phyloP scores from a whole-genome alignment of 163 green algal genomes.

The Coccomyxa subellipsoidea region DNA sequence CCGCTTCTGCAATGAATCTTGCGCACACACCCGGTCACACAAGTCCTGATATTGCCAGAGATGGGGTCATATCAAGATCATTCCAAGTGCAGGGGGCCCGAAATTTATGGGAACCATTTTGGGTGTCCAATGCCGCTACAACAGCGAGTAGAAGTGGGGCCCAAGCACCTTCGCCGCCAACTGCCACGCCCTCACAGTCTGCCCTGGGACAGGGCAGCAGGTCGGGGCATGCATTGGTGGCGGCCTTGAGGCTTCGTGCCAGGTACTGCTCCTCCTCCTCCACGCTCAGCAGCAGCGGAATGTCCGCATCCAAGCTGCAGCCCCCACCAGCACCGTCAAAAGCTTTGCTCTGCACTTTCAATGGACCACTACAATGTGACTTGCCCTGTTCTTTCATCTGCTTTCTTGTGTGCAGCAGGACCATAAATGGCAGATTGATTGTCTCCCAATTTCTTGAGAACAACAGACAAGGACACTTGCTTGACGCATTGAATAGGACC shows the following conservation, averaged over 20 bases:
- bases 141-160: too few species aligned
- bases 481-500: too few species aligned
- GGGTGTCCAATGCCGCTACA: too few species aligned
- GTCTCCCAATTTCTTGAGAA: background rate
- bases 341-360: background rate
- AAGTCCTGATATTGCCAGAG: too few species aligned
- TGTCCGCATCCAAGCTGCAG: slow-evolving; percentile 8
- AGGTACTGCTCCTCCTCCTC: slow-evolving; percentile 16
- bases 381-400: background rate
- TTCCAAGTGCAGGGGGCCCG: too few species aligned
- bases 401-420: background rate
- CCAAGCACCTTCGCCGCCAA: background rate
- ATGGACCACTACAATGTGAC: background rate
- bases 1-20: background rate
- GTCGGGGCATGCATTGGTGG: background rate
- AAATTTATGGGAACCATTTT: too few species aligned
- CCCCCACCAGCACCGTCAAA: background rate
- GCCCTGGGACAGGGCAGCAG: slow-evolving; percentile 5
- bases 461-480: background rate
- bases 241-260: slow-evolving; percentile 1
- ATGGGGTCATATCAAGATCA: too few species aligned
- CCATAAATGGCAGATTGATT: background rate
- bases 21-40: too few species aligned
- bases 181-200: slow-evolving; percentile 1
- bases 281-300: slow-evolving; percentile 6